Percentiles rank a stretch among this genome's conserved stretches.
Conservation (phyloP, 179 eudicot species). For the Gypsophila paniculata region DNA sequence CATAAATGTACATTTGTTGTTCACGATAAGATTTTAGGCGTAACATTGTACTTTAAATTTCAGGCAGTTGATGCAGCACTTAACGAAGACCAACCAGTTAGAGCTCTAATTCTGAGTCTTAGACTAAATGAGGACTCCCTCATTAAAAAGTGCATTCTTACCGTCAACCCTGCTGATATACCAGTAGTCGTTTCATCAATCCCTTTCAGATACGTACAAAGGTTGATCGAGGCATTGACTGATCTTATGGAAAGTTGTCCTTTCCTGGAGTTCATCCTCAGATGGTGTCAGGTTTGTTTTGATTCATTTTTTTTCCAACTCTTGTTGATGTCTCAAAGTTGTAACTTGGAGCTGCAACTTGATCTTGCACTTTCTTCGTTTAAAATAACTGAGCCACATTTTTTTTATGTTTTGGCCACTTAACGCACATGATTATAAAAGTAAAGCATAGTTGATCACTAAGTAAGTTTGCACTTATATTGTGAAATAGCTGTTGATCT, state of each 20-base stretch:
- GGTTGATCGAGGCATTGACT: slow-evolving; percentile 76
- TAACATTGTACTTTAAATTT: slow-evolving; percentile 7
- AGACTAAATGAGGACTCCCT: slow-evolving; percentile 77
- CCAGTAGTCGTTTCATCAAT: slow-evolving; percentile 71
- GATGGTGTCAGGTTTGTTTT: slow-evolving; percentile 85
- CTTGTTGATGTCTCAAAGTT: slow-evolving; percentile 11
- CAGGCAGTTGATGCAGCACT: slow-evolving; percentile 93
- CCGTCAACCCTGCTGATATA: slow-evolving; percentile 65
- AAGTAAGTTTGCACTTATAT: neutral
- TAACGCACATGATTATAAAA: neutral
- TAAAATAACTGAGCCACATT: too few relatives aligned
- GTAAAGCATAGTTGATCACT: neutral
- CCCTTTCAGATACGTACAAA: slow-evolving; percentile 73
- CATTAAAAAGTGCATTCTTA: slow-evolving; percentile 65
- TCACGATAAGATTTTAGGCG: neutral
- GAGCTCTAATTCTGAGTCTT: slow-evolving; percentile 83
- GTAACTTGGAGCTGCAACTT: neutral
- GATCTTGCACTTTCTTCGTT: too few relatives aligned
- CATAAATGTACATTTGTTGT: too few relatives aligned
- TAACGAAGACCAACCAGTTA: slow-evolving; percentile 58
- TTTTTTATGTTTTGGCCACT: neutral
- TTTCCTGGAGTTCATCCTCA: slow-evolving; percentile 77
- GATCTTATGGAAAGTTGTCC: slow-evolving; percentile 80
- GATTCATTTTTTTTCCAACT: neutral
- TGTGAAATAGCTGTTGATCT: neutral